Evolutionary conservation across 2,329 filamentous ascomycete genomes (phyloP), one percentile per base, ranked within the genome.

Genomic region (Alternaria arborescens): DNA sequence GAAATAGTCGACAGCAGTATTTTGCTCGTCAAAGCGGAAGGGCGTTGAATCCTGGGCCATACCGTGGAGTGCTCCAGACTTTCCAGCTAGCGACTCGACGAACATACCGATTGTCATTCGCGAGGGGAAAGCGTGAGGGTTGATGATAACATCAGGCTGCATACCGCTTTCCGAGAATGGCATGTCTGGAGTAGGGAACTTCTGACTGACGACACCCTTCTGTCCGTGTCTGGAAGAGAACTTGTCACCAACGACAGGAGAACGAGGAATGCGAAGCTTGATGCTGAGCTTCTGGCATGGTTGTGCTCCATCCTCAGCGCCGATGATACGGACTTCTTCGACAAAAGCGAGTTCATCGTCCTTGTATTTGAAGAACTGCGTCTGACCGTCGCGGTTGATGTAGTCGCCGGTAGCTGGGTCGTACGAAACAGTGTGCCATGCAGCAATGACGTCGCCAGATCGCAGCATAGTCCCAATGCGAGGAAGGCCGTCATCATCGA

Each of bases 31-130:
- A 78, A 98, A 99, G 68, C 90, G 89, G 86, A 97, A 99, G 0
- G 95, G 95, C 0, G 95, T 98, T 44, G 89, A 94, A 78, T 99
- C 95, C 79, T 98, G 95, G 0, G 95, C 92, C n/a, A 97, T 85
- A 47, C 95, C 95, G 78, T 99, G 95, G 36, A 99, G 86, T 14
- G 94, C 92, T 47, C 95, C 95, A 10, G 94, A 89, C 82, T 99
- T 99, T 62, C 95, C 95, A 10, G 95, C 95, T 53, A 99, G 86
- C 5, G 94, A 97, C 83, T 99, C 95, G 75, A 99, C 89, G 80
- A 99, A 98, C 92, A 98, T 98, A 76, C 95, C 95, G 76, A 99
- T 99, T 20, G 95, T 99, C 95, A 99, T 99, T 81, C 95, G 94
- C 46, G 94, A 98, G 8, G 95, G 95, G 86, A 99, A 99, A 75